These are phyloP conservation scores for Fusarium coicis DNA, from an alignment of 2,329 filamentous ascomycete species.

Conservation along the genomic window DNA sequence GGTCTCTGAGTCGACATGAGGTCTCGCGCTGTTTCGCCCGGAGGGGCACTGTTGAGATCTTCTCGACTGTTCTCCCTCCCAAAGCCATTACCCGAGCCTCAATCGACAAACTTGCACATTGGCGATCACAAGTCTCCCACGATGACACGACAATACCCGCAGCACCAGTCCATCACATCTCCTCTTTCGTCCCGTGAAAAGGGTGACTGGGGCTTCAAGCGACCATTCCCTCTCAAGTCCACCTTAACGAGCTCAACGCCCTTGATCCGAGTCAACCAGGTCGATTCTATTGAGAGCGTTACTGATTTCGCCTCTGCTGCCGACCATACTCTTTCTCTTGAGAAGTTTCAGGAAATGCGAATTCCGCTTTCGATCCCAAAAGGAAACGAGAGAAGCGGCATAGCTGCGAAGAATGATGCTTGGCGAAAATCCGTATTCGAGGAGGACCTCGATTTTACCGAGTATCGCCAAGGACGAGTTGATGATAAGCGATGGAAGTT, in stretches of 20 bases:
- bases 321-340: slow-evolving; percentile 82
- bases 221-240: slow-evolving; percentile 80
- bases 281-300: slow-evolving; percentile 88
- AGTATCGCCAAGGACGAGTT: slow-evolving; percentile 49
- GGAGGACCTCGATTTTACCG: slow-evolving; percentile 65
- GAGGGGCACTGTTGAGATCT: slow-evolving; percentile 78
- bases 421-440: slow-evolving; percentile 68
- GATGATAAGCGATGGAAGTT: slow-evolving; percentile 72
- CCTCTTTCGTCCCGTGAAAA: slow-evolving; percentile 75
- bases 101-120: slow-evolving; percentile 55
- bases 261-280: slow-evolving; percentile 77
- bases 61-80: slow-evolving; percentile 93
- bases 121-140: slow-evolving; percentile 52
- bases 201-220: slow-evolving; percentile 95
- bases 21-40: slow-evolving; percentile 62
- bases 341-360: slow-evolving; percentile 87
- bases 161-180: slow-evolving; percentile 83
- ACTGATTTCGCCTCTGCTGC: slow-evolving; percentile 88
- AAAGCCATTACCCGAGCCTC: slow-evolving; percentile 74
- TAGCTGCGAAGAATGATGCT: slow-evolving; percentile 27
- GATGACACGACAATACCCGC: slow-evolving; percentile 80
- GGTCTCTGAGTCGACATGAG: slow-evolving; percentile 48
- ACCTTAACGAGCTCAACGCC: slow-evolving; percentile 79
- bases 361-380: slow-evolving; percentile 72
- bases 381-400: slow-evolving; percentile 34